phyloP scores from a whole-genome alignment of 2,329 filamentous ascomycete species.

The Arachnomyces sp. region DNA sequence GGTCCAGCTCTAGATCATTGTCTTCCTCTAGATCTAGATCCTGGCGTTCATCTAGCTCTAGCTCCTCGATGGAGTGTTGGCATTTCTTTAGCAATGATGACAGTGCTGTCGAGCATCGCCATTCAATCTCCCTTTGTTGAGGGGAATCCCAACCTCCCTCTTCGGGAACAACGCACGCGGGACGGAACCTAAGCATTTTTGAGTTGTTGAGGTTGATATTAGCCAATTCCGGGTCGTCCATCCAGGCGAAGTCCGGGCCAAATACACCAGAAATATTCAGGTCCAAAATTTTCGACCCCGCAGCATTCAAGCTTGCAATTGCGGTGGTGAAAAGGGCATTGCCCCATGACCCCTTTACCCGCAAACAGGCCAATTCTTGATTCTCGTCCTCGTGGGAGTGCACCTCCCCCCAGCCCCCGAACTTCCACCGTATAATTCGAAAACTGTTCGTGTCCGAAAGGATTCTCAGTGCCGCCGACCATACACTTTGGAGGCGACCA shows the following conservation, averaged over 20 bases:
- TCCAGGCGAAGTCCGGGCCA: neutral
- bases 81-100: conserved; percentile 1
- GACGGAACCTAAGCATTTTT: neutral
- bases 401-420: too few relatives aligned
- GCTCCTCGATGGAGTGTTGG: neutral
- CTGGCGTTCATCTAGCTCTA: neutral
- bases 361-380: too few relatives aligned
- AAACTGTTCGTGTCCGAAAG: neutral
- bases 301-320: neutral
- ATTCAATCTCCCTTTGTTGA: too few relatives aligned
- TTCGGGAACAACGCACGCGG: too few relatives aligned
- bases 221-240: neutral
- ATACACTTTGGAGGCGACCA: neutral
- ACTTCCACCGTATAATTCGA: too few relatives aligned
- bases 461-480: neutral
- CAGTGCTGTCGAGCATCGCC: neutral
- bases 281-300: neutral
- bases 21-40: too few relatives aligned
- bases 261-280: neutral
- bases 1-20: too few relatives aligned
- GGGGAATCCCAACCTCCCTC: neutral
- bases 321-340: neutral
- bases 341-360: too few relatives aligned
- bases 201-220: neutral
- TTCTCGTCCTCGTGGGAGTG: neutral